These are phyloP conservation scores for Daldinia loculata DNA, from an alignment of 495 filamentous ascomycete species.

Conservation along the genomic window DNA sequence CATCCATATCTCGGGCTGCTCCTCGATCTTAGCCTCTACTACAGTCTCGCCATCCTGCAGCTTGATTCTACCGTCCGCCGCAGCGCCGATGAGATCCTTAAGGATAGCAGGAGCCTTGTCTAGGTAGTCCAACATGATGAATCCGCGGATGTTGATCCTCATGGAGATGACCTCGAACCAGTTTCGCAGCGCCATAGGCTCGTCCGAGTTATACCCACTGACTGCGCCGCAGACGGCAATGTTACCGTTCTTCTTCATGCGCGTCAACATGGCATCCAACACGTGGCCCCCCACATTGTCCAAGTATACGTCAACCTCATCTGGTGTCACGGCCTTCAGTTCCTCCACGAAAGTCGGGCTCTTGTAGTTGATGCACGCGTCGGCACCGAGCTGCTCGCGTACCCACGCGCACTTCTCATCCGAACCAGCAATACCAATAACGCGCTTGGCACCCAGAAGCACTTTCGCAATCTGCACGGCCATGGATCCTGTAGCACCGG, in stretches of 20 bases:
- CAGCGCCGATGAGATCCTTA: constrained; percentile 51
- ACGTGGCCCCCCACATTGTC: constrained; percentile 68
- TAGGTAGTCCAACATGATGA: constrained; percentile 60
- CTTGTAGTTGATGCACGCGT: constrained; percentile 69
- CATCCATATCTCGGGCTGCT: constrained; percentile 56
- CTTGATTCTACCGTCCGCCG: constrained; percentile 50
- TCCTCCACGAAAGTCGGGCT: constrained; percentile 55
- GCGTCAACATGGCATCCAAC: constrained; percentile 63
- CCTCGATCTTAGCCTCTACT: constrained; percentile 55
- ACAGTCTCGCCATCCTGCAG: constrained; percentile 54
- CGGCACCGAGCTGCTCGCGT: constrained; percentile 60
- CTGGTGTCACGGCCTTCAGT: constrained; percentile 58
- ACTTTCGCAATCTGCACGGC: constrained; percentile 69
- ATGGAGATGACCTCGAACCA: constrained; percentile 62
- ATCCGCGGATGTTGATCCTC: constrained; percentile 59
- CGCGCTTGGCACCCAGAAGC: constrained; percentile 60
- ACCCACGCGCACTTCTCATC: constrained; percentile 66
- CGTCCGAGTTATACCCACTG: constrained; percentile 56
- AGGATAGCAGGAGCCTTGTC: constrained; percentile 47
- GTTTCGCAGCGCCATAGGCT: constrained; percentile 54
- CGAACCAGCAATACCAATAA: constrained; percentile 65
- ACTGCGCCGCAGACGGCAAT: constrained; percentile 64
- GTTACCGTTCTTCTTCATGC: constrained; percentile 60
- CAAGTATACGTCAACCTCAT: constrained; percentile 64
- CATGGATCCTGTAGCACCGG: constrained; percentile 70